Evolutionary conservation across 192 early-diverging fungal genomes (phyloP), one percentile per base, ranked within the genome.

Genomic region (Spizellomyces sp.): DNA sequence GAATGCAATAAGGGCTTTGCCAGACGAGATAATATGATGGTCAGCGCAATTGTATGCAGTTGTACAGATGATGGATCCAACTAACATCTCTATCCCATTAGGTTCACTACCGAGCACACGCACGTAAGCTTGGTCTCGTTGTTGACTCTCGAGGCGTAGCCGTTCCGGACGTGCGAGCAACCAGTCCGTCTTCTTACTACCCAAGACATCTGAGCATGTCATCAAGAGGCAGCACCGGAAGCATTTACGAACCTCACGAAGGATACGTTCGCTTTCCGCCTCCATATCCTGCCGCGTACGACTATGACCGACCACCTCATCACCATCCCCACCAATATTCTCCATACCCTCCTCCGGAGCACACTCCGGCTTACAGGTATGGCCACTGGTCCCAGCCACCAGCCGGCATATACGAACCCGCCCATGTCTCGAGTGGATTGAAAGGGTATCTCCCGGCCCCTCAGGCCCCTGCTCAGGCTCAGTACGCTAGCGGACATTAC

Each of bases 21-120:
- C 10, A 69, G 67, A 65, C 41, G 67, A 65, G 67, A 67, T 44
- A 69, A 69, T 36, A 69, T 69, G 67, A 69, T 69, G 67, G 67
- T 67, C n/a, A 12, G 6, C 17, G 42, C 42, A 61, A 15, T 42
- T 14, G 5, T 14, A 0, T 61, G 22, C 17, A 42, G 14, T 8
- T 9, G 59, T 61, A 36, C 17, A n/a, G 50, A 12, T 54, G 12
- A n/a, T 54, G 50, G 22, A 56, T 0, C 54, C 5, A 7, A 56
- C 54, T 7, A 56, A n/a, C 22, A n/a, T 19, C 54, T 22, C 4
- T 6, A 19, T 54, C 3, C 17, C 36, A 61, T 41, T 41, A 61
- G 59, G 59, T 61, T 15, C 67, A 69, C 61, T 67, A 66, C 43
- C 67, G 67, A 43, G 64, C 67, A 14, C 67, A 69, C 61, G 58